Evolutionary conservation across 768 basidiomycete species (phyloP), one percentile per base, ranked within the genome.

Genomic region (Kwoniella pini): DNA sequence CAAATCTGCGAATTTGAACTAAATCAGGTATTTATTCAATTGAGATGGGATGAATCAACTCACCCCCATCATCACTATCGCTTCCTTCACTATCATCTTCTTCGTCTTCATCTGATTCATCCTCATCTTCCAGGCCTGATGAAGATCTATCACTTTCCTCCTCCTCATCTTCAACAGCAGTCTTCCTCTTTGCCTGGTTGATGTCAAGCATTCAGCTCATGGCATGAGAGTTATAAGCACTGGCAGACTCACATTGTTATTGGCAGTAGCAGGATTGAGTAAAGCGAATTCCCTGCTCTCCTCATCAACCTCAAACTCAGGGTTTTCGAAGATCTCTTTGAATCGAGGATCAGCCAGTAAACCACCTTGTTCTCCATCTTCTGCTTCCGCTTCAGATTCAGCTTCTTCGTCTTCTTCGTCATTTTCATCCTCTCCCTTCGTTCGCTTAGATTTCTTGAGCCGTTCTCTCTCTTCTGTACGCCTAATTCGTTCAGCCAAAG

Each of bases 241-340:
- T n/a, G n/a, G n/a, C n/a, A n/a, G n/a, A 72, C 81, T 79, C 75
- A 81, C 84, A 51, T 73, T 84, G 83, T 28, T 74, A 27, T 70
- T 84, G 82, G 81, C 85, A 10, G 87, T 80, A 19, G 92, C 94
- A 13, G 95, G 95, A 77, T 98, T 93, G 75, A 97, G 85, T 65
- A 98, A 79, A n/a, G 87, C 89, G 76, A 83, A 98, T 81, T 98
- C 96, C 69, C 90, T 83, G 67, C 82, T 89, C 40, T 80, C 84
- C 81, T 93, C 90, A 79, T 98, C 95, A 65, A 99, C 89, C 70
- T 88, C 84, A 77, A 91, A 99, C 57, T 90, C 89, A 3, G 91
- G 88, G 72, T 96, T 87, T 80, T 90, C 86, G 79, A 96, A 99
- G 38, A 99, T 83, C 44, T 85, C 87, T 57, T 87, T 82, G 84